Percentiles rank a stretch among this genome's conserved stretches.
Conservation (phyloP, 1,284 basidiomycete species). For the Cerrena zonata region DNA sequence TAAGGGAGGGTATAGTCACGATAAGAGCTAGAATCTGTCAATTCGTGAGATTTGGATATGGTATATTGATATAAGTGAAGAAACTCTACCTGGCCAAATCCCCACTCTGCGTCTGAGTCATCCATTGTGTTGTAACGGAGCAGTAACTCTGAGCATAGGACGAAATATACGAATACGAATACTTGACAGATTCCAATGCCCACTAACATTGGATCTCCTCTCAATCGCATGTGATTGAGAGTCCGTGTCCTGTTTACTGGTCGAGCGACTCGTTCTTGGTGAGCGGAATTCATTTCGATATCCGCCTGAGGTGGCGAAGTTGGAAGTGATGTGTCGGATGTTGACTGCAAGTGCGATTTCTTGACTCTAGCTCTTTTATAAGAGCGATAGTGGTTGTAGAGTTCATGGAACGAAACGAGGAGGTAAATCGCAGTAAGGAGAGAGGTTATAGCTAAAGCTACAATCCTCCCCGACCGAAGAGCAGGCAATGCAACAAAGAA, state of each 20-base stretch:
- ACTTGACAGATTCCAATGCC: slow-evolving; percentile 32
- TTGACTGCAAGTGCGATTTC: not conserved
- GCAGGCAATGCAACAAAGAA: slow-evolving; percentile 31
- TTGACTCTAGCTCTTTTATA: not conserved
- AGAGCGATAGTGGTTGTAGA: slow-evolving; percentile 21
- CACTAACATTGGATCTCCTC: slow-evolving; percentile 36
- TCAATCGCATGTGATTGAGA: slow-evolving; percentile 16
- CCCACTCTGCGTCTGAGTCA: slow-evolving; percentile 6
- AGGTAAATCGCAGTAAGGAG: slow-evolving; percentile 28
- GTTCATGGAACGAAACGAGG: slow-evolving; percentile 30
- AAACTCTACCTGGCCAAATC: slow-evolving; percentile 12
- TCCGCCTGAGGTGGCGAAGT: not conserved
- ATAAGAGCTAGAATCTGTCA: slow-evolving; percentile 14
- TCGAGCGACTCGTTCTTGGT: not conserved
- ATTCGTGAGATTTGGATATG: too few relatives aligned
- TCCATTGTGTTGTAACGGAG: slow-evolving; percentile 9
- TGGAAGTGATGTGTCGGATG: not conserved
- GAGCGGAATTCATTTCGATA: not conserved
- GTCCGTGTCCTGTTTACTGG: not conserved
- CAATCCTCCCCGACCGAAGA: slow-evolving; percentile 25
- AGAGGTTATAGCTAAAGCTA: slow-evolving; percentile 30
- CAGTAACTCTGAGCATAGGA: slow-evolving; percentile 17
- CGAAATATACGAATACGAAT: slow-evolving; percentile 35
- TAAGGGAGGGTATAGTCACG: slow-evolving; percentile 9
- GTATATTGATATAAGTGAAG: too few relatives aligned